Evolutionary conservation across 192 early-diverging fungal species (phyloP), one percentile per base, ranked within the genome.

Genomic region (Kappamyces sp.): DNA sequence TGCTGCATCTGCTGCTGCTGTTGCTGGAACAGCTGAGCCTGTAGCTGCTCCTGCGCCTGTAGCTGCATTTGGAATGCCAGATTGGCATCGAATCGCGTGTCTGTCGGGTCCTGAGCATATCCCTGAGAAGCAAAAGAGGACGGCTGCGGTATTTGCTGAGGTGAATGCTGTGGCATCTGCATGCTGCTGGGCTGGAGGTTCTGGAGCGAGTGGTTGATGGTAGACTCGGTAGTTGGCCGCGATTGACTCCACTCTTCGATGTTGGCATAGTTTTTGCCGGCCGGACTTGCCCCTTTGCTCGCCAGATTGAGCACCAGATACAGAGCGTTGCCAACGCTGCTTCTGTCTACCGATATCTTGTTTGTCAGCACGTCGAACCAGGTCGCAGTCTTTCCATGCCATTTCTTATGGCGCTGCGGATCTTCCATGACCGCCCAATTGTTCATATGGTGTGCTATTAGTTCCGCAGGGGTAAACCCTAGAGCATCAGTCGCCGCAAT

Each of bases 341-440:
- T 66, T 30, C 78, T 59, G 54, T 80, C 78, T 31, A 80, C 78
- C 4, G 78, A 70, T 57, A 80, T 80, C 46, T 80, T 77, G 54
- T 80, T 80, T 45, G 73, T 75, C 33, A 68, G 54, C 22, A 78
- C 78, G 61, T 80, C 78, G 38, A 68, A 72, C 78, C 78, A 80
- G 15, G 78, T 75, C 30, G 76, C 78, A 29, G 70, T 70, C 35
- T 59, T 45, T 6, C 78, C 78, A 65, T 80, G 78, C 78, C 78
- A 80, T 9, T 68, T 38, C 8, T 62, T 53, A 48, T 80, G 78
- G 5, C 75, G 57, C 4, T 47, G 62, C 54, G 63, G 63, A 50
- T 77, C 78, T 48, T 80, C 78, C 29, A 72, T 42, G 14, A 80
- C 68, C 15, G 65, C 63, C 78, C 78, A 80, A 8, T 72, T 64